phyloP scores from a whole-genome alignment of 768 basidiomycete species.

The Tremella mesenterica region DNA sequence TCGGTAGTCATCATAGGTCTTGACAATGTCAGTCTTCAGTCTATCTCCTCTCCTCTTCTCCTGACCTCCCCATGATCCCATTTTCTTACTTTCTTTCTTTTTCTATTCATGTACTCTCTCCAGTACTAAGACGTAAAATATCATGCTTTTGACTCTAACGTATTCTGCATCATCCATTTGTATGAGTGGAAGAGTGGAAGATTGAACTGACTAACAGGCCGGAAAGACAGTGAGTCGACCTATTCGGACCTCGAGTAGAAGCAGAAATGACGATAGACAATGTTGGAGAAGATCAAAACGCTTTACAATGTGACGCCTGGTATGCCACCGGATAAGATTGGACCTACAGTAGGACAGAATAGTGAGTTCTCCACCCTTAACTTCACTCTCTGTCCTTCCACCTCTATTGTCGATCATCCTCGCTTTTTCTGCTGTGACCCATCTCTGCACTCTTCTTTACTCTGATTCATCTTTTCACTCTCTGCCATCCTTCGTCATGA shows the following conservation, averaged over 20 bases:
- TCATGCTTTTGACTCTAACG: no score
- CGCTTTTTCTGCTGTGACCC: neutral
- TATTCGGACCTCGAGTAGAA: neutral
- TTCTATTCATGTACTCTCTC: no score
- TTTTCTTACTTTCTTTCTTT: neutral
- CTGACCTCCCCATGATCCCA: neutral
- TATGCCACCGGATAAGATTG: slow-evolving; percentile 85
- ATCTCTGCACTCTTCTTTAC: neutral
- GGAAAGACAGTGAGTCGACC: slow-evolving; percentile 36
- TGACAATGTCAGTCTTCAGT: slow-evolving; percentile 36
- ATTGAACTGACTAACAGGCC: slow-evolving; percentile 16
- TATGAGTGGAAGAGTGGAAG: neutral
- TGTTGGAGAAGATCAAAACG: slow-evolving; percentile 89
- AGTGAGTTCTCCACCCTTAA: no score
- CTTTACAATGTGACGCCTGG: slow-evolving; percentile 78
- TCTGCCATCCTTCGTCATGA: no score
- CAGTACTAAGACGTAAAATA: no score
- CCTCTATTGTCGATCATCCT: neutral
- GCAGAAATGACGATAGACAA: slow-evolving; percentile 51
- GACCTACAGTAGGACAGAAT: slow-evolving; percentile 94
- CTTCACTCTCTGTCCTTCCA: neutral
- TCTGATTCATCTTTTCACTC: neutral
- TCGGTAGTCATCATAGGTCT: slow-evolving; percentile 84
- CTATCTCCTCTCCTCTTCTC: neutral
- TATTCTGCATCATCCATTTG: no score